Conservation (phyloP, 2,329 filamentous ascomycete species). For the Aspergillus texensis region DNA sequence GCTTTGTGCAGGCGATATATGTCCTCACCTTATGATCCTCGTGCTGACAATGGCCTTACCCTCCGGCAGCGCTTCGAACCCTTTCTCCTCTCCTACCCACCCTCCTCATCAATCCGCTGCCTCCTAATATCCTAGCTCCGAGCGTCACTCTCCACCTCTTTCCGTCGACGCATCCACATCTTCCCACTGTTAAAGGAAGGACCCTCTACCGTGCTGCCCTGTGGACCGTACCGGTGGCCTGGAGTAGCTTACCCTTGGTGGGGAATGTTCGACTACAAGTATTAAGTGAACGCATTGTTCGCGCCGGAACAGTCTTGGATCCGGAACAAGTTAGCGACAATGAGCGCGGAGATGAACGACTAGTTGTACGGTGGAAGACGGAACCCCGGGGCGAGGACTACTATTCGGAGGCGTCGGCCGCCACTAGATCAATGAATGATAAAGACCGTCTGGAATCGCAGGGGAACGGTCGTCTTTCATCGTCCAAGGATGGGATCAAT, state of each 20-base stretch:
- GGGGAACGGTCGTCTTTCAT: slow-evolving; percentile 19
- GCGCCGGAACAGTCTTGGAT: slow-evolving; percentile 48
- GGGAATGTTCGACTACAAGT: slow-evolving; percentile 89
- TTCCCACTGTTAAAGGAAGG: slow-evolving; percentile 87
- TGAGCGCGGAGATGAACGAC: slow-evolving; percentile 64
- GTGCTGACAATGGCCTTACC: slow-evolving; percentile 14
- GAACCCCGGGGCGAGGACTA: slow-evolving; percentile 40
- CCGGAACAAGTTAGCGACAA: slow-evolving; percentile 36
- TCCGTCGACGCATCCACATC: slow-evolving; percentile 62
- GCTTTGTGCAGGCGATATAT: slow-evolving; percentile 19
- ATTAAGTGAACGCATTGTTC: slow-evolving; percentile 84
- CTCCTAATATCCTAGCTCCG: slow-evolving; percentile 64
- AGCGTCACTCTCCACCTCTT: slow-evolving; percentile 66
- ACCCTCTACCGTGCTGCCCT: slow-evolving; percentile 90
- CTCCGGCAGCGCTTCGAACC: slow-evolving; percentile 55
- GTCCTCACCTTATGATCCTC: not conserved
- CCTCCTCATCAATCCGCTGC: slow-evolving; percentile 62
- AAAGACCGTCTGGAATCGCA: not conserved
- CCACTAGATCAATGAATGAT: not conserved
- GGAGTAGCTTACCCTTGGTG: slow-evolving; percentile 88
- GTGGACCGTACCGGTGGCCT: slow-evolving; percentile 94
- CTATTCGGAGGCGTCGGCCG: slow-evolving; percentile 10
- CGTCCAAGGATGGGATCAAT: slow-evolving; percentile 38
- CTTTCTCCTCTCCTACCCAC: slow-evolving; percentile 66
- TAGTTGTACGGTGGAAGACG: slow-evolving; percentile 90